Evolutionary conservation across 306 rosid species (phyloP), one percentile per base, ranked within the genome.

Genomic region (Vachellia collinsii): DNA sequence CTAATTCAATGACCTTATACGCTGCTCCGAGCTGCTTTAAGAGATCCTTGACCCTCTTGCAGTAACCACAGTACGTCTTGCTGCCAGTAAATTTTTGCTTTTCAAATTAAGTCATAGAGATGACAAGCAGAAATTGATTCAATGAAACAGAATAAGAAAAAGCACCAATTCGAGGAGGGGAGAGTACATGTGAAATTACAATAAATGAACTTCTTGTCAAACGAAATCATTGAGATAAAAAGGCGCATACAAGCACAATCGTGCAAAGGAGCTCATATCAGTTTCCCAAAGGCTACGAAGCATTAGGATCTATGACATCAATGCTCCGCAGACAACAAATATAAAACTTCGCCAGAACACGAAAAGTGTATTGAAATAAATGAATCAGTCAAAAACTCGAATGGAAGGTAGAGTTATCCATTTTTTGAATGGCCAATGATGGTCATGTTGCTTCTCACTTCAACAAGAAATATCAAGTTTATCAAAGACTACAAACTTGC

Each of bases 11-110:
- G 81, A 91, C 90, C 89, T 89, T 91, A 79, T 22, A 83, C 53
- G 82, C 0, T 42, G 91, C 98, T 85, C 91, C 92, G 9, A 89
- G 81, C 83, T 90, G 89, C 71, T 70, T 75, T 56, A 94, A 59
- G 3, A 94, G 86, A 50, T 86, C 88, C 81, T 92, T 92, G 37
- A 94, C 93, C 79, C 89, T 83, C 80, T 84, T 76, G 85, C 97
- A 92, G 79, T 83, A 94, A 37, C 97, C 97, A 83, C 98, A 92
- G 71, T 92, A 88, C 17, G 94, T 92, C 86, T 94, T 94, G 77
- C 98, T 92, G 97, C 70, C 79, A 88, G 37, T 46, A 56, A 56
- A 56, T 56, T 56, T 56, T 19, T 10, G 11, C 62, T 69, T 70
- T 82, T 47, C 58, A 16, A 1, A 81, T 51, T 41, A 11, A 70